Evolutionary conservation across 495 filamentous ascomycete genomes (phyloP).

Genomic region (Penicillium daleae): DNA sequence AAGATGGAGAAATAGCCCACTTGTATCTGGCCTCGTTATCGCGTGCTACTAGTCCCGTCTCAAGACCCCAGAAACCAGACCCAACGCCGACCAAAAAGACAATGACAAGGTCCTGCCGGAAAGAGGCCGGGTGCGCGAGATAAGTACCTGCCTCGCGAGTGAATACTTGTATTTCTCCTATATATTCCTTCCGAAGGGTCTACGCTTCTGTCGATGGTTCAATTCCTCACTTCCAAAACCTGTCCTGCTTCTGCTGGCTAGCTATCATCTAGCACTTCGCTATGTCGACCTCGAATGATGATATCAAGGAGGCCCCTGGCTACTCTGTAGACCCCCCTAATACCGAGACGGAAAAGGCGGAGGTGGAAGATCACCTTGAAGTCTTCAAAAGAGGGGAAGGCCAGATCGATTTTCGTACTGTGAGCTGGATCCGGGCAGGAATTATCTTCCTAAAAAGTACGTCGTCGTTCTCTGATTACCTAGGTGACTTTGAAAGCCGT

Average conservation of each 20-base stretch:
- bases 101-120: constrained; percentile 13
- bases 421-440: constrained; percentile 59
- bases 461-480: background rate
- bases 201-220: background rate
- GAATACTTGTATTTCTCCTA: constrained; percentile 12
- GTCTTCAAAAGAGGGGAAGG: constrained; percentile 56
- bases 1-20: constrained; percentile 13
- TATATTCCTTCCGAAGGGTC: constrained; percentile 9
- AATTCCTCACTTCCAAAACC: background rate
- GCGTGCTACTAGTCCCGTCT: background rate
- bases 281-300: constrained; percentile 22
- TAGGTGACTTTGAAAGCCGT: background rate
- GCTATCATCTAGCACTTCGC: background rate
- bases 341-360: constrained; percentile 19
- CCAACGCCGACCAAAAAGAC: background rate
- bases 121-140: constrained; percentile 10
- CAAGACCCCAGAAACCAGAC: constrained; percentile 6
- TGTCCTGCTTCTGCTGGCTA: background rate
- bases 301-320: constrained; percentile 25
- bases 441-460: constrained; percentile 59
- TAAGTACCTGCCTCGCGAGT: constrained; percentile 11
- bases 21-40: constrained; percentile 14
- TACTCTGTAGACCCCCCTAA: constrained; percentile 1
- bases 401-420: constrained; percentile 59
- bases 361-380: constrained; percentile 41